Conservation (phyloP, 768 basidiomycete genomes). For the Cystofilobasidium bisporidii region DNA sequence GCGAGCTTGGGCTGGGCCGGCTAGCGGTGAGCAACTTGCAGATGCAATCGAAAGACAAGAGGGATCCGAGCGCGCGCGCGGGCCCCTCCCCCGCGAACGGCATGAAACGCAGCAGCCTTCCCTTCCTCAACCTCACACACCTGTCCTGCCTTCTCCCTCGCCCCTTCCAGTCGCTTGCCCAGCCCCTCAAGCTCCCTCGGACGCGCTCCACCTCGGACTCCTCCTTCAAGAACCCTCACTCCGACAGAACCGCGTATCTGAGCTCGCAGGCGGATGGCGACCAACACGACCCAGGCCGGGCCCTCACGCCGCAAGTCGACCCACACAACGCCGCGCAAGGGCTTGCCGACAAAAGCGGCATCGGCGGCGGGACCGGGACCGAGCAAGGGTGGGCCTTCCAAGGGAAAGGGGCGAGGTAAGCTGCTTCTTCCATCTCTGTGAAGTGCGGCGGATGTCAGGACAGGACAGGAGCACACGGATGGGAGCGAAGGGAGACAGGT, state of each 20-base stretch:
- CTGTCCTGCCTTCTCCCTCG: too few species aligned
- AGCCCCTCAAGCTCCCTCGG: background rate
- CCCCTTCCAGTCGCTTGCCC: too few species aligned
- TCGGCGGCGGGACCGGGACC: background rate
- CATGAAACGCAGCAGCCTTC: too few species aligned
- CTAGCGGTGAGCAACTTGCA: too few species aligned
- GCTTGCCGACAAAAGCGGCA: background rate
- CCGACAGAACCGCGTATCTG: background rate
- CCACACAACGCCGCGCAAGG: slow-evolving; percentile 2
- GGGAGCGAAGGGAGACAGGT: background rate
- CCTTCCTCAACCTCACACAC: too few species aligned
- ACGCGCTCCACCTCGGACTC: background rate
- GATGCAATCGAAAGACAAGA: too few species aligned
- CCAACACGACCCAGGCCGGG: slow-evolving; percentile 12
- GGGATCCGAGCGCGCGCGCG: too few species aligned
- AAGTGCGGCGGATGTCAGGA: too few species aligned
- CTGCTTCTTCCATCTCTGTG: too few species aligned
- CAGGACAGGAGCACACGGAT: too few species aligned
- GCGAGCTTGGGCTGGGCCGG: too few species aligned
- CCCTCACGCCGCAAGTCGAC: slow-evolving; percentile 7
- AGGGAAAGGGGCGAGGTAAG: background rate
- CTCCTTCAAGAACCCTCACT: background rate
- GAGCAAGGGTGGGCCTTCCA: background rate
- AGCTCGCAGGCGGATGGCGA: background rate
- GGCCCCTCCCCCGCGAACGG: too few species aligned